Conservation (phyloP, 768 basidiomycete genomes). For the Postia placenta region DNA sequence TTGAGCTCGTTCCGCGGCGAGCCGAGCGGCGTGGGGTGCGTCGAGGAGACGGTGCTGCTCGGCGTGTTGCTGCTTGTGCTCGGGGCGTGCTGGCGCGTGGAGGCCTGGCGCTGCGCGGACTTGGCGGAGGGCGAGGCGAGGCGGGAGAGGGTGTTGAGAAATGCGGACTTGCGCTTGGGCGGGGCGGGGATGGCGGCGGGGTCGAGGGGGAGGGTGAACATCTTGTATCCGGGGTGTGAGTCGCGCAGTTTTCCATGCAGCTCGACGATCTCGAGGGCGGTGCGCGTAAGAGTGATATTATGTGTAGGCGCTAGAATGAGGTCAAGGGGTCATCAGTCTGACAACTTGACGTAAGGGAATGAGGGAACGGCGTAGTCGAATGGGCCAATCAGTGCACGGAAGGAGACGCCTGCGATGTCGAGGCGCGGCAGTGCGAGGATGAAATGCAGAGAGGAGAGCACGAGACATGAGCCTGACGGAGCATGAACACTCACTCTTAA, state of each 20-base stretch:
- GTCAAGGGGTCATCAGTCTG: slow-evolving; percentile 17
- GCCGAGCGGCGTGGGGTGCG: slow-evolving; percentile 36
- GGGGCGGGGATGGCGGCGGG: slow-evolving; percentile 45
- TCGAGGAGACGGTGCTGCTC: slow-evolving; percentile 29
- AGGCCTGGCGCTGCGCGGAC: slow-evolving; percentile 34
- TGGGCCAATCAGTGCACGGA: background rate
- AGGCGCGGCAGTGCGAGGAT: background rate
- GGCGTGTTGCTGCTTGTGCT: slow-evolving; percentile 24
- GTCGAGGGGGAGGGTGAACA: slow-evolving; percentile 61
- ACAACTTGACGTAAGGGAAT: slow-evolving; percentile 14
- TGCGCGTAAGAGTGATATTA: slow-evolving; percentile 81
- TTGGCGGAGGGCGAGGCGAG: slow-evolving; percentile 69
- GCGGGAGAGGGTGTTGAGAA: slow-evolving; percentile 81
- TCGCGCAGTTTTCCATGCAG: slow-evolving; percentile 79
- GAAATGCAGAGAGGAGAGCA: background rate
- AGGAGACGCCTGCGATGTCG: no score
- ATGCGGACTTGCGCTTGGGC: slow-evolving; percentile 73
- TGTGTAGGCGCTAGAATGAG: slow-evolving; percentile 70
- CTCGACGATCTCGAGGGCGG: slow-evolving; percentile 70
- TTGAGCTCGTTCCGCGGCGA: slow-evolving; percentile 50
- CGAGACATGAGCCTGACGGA: slow-evolving; percentile 4
- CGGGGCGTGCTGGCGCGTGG: slow-evolving; percentile 21
- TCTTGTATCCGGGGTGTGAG: slow-evolving; percentile 44
- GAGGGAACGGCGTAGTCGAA: background rate
- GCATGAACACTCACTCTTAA: slow-evolving; percentile 69